Evolutionary conservation across 257 asterid species (phyloP), one percentile per base, ranked within the genome.

Genomic region (Agastache rugosa): DNA sequence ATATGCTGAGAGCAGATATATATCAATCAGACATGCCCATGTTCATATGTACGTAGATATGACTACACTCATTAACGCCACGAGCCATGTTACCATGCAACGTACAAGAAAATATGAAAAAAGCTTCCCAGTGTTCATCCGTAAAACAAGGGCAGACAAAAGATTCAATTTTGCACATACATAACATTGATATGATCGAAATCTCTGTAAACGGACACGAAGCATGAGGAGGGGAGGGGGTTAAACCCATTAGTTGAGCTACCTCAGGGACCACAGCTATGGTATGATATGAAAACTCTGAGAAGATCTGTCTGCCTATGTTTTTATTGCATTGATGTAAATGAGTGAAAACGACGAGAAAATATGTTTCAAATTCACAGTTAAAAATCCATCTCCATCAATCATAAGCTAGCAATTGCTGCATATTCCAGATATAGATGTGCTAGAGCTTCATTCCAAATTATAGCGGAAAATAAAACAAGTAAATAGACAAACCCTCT

Each of bases 11-110:
- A 34, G 16, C 11, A 75, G 23, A 44, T 17, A 41, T 12, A 8
- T 39, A 39, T 1, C 22, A 31, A n/a, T 45, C 55, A 74, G 55
- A 76, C 66, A 76, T 68, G 11, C 48, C 75, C 76, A 61, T 50
- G 72, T 69, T 69, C 75, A 50, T 8, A 34, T 45, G 70, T 22
- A 48, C 48, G 51, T 25, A 23, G 9, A n/a, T 19, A 55, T 1
- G 22, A 4, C 9, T 19, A 31, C 64, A 70, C 14, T 22, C 23
- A 8, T 54, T 4, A 48, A 31, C 15, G 23, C 72, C 72, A 31
- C 35, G 10, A 55, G 50, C 69, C 79, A 67, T 75, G 79, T 58
- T 20, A 16, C 25, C 16, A 27, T 29, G 69, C 51, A 42, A 39
- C 72, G 16, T 15, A 23, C 50, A 25, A 17, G 5, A 55, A 8